phyloP scores from a whole-genome alignment of 306 rosid genomes.

The Bauhinia variegata region DNA sequence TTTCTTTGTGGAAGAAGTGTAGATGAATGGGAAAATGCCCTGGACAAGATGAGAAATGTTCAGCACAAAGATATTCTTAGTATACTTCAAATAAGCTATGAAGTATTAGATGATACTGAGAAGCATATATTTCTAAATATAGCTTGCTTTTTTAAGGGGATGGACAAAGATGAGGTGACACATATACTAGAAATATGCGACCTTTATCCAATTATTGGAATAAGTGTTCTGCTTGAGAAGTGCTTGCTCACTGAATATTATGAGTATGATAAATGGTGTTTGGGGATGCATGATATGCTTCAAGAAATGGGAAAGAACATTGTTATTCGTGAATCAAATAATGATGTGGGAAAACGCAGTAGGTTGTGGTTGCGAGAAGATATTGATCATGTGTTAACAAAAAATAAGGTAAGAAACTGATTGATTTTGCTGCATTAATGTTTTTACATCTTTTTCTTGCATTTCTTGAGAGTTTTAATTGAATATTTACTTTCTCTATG shows the following conservation, averaged over 20 bases:
- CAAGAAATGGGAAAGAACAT: constrained; percentile 31
- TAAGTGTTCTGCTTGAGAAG: constrained; percentile 28
- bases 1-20: not conserved
- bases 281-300: constrained; percentile 35
- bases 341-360: not conserved
- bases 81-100: constrained; percentile 1
- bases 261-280: not conserved
- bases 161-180: not conserved
- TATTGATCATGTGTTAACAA: constrained; percentile 4
- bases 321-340: not conserved
- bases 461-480: no score
- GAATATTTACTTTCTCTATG: not conserved
- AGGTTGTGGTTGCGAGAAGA: constrained; percentile 37
- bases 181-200: constrained; percentile 16
- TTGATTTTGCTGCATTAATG: no score
- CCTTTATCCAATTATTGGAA: constrained; percentile 5
- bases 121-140: constrained; percentile 23
- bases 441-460: not conserved
- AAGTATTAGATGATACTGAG: not conserved
- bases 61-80: not conserved
- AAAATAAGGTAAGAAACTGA: not conserved
- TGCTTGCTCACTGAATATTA: not conserved
- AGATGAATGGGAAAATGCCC: not conserved
- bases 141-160: constrained; percentile 33
- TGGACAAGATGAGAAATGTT: not conserved